Conservation (phyloP, 805 yeast species). For the Saccharomycopsis sp. region DNA sequence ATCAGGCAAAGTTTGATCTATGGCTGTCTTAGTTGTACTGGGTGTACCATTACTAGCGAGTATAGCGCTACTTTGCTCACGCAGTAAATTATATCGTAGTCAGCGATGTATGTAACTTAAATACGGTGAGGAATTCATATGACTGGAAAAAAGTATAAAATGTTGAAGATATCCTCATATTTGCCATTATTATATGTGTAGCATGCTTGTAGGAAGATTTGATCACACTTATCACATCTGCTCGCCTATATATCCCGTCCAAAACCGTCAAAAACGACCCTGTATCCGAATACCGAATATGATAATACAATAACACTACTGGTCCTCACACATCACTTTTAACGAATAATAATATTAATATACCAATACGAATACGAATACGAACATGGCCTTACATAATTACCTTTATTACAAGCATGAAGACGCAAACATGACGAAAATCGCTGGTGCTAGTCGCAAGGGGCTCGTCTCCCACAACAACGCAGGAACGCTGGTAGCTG, state of each 20-base stretch:
- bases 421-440: slow-evolving; percentile 2
- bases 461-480: not conserved
- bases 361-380: not conserved
- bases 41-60: not conserved
- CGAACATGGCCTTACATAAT: slow-evolving; percentile 6
- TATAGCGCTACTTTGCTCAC: not conserved
- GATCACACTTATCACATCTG: not conserved
- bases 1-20: not conserved
- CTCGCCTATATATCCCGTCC: not conserved
- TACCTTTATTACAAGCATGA: slow-evolving; percentile 4
- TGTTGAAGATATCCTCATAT: not conserved
- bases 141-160: not conserved
- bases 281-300: not conserved
- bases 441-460: not conserved
- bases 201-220: not conserved
- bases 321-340: not conserved
- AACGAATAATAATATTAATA: too few species aligned
- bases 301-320: not conserved
- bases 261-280: not conserved
- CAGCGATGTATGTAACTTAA: not conserved
- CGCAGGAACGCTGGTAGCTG: not conserved
- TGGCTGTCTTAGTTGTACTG: not conserved
- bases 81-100: not conserved
- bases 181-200: not conserved
- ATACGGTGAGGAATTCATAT: not conserved